Percentiles rank a stretch among this genome's conserved stretches.
Evolutionary conservation across 2,329 filamentous ascomycete species (phyloP).

Genomic region (Aspergillus ustus): DNA sequence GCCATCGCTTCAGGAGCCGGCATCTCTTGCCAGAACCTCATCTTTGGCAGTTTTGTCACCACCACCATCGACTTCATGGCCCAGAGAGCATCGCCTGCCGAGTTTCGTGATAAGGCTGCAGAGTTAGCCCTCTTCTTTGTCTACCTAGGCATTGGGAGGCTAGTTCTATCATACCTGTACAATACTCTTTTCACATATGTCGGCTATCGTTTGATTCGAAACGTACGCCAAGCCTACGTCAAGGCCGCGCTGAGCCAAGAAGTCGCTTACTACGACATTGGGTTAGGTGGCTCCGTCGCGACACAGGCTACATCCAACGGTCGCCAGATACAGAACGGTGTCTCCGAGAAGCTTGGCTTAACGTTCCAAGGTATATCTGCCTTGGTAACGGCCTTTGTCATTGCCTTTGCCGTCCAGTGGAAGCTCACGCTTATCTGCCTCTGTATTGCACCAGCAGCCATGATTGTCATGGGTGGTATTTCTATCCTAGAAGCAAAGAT

Average conservation of each 20-base stretch:
- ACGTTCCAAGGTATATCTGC: constrained; percentile 77
- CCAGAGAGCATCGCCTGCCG: background rate
- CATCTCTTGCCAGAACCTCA: constrained; percentile 13
- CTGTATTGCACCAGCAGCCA: constrained; percentile 78
- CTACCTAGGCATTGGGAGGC: constrained; percentile 81
- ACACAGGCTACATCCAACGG: constrained; percentile 94
- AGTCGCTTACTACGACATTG: constrained; percentile 89
- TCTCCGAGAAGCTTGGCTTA: constrained; percentile 85
- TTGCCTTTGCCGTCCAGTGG: constrained; percentile 90
- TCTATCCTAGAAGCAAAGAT: constrained; percentile 78
- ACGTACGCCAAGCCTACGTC: constrained; percentile 82
- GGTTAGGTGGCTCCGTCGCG: constrained; percentile 90
- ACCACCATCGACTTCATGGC: constrained; percentile 9
- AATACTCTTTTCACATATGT: constrained; percentile 91
- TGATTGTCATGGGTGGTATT: constrained; percentile 74
- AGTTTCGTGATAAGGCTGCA: constrained; percentile 2
- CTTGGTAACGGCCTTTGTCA: constrained; percentile 86
- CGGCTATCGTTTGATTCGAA: constrained; percentile 76
- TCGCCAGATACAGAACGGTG: constrained; percentile 89
- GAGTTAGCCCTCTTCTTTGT: constrained; percentile 70
- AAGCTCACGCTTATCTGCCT: constrained; percentile 87
- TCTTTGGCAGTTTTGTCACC: constrained; percentile 13
- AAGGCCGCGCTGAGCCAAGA: constrained; percentile 84
- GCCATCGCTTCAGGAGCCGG: constrained; percentile 14
- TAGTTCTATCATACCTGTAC: constrained; percentile 74